Evolutionary conservation across 805 yeast species (phyloP), one percentile per base, ranked within the genome.

Genomic region (Candida tammaniensis): DNA sequence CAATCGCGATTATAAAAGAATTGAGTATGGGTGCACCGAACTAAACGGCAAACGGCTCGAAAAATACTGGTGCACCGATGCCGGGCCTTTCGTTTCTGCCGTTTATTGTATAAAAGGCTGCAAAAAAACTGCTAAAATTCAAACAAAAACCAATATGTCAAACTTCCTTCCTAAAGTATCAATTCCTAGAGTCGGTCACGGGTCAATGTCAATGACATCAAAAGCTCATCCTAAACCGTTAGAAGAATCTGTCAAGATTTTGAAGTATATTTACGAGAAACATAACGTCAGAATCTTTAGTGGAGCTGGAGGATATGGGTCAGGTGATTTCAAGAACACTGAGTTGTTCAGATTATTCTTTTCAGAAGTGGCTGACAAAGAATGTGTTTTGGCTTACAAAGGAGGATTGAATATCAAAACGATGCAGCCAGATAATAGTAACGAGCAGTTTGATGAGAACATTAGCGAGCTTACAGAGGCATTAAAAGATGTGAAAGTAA

Each of bases 151-250:
- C 7, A 27, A 27, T 10, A 26, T 26, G 29, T 21, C 32, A 31
- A n/a, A n/a, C n/a, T 12, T 33, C n/a, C 10, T n/a, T n/a, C n/a
- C n/a, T n/a, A n/a, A n/a, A 26, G 20, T 26, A 4, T 55, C 54
- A 23, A 23, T 42, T 22, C 31, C 30, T 27, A 16, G 14, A 35
- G 17, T 17, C 15, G 95, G 95, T 28, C 77, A 74, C 46, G 96
- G 96, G 25, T 69, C 86, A 42, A 86, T 88, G 96, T 74, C 82
- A 37, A 67, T 85, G 53, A 84, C 95, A 1, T 78, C 84, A 85
- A 68, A 71, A 24, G 74, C 80, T 0, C 53, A 48, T 0, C 86
- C 85, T 21, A 55, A 72, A 18, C 70, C 81, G 5, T 55, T 68
- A 33, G 76, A 71, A n/a, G 62, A 67, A 34, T 78, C 84, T 2